Evolutionary conservation across 202 grass and related monocot species (phyloP).

Genomic region (Panicum virgatum): DNA sequence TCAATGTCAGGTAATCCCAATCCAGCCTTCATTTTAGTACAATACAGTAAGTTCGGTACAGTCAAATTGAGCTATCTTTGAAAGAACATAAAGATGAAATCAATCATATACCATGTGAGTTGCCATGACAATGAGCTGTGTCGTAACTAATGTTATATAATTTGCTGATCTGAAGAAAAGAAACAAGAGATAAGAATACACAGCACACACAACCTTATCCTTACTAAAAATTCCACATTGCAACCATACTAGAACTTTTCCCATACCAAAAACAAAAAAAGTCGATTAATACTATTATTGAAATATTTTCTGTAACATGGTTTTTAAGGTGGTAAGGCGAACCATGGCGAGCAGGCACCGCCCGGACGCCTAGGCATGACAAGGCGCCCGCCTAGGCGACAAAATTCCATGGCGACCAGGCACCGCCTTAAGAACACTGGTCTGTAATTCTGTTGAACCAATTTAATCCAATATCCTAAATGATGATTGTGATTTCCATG

Average conservation of each 20-base stretch:
- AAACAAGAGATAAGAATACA: constrained; percentile 37
- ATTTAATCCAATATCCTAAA: constrained; percentile 22
- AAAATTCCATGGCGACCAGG: too few relatives aligned
- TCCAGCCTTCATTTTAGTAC: constrained; percentile 69
- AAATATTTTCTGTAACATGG: too few relatives aligned
- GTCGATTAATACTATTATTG: too few relatives aligned
- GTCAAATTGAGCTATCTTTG: constrained; percentile 16
- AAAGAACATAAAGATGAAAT: constrained; percentile 37
- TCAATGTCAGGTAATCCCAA: constrained; percentile 90
- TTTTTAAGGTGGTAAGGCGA: too few relatives aligned
- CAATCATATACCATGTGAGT: constrained; percentile 84
- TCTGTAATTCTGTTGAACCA: not conserved
- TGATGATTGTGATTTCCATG: too few relatives aligned
- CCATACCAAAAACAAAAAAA: constrained; percentile 14
- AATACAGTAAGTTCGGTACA: constrained; percentile 37
- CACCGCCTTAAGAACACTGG: too few relatives aligned
- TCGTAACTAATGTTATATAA: constrained; percentile 89
- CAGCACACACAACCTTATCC: not conserved
- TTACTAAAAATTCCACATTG: not conserved
- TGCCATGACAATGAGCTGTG: constrained; percentile 90
- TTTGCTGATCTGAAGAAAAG: constrained; percentile 73
- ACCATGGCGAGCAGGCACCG: too few relatives aligned
- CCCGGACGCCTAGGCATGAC: too few relatives aligned
- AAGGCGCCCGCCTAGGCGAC: too few relatives aligned
- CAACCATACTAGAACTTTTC: constrained; percentile 30